These are phyloP conservation scores for Deakozyma indianensis DNA, from an alignment of 805 yeast species.

Conservation along the genomic window DNA sequence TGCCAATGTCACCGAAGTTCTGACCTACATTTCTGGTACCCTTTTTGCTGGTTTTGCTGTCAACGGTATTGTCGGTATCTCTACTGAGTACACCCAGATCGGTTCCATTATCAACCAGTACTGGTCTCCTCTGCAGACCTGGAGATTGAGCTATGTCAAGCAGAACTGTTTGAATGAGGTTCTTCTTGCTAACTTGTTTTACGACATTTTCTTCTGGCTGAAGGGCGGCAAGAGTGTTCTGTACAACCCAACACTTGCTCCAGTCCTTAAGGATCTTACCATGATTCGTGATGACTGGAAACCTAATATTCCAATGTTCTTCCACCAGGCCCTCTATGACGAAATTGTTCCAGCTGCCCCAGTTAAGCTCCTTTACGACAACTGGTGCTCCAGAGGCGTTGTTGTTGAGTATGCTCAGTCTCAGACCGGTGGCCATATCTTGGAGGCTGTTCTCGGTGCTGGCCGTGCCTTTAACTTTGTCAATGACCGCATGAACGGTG, in stretches of 20 bases:
- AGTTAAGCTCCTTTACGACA: slow-evolving; percentile 8
- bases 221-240: slow-evolving; percentile 9
- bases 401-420: slow-evolving; percentile 9
- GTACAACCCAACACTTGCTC: slow-evolving; percentile 5
- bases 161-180: slow-evolving; percentile 9
- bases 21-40: slow-evolving; percentile 9
- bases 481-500: background rate
- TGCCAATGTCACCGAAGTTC: slow-evolving; percentile 11
- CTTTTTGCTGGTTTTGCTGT: slow-evolving; percentile 14
- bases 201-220: slow-evolving; percentile 11
- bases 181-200: slow-evolving; percentile 6
- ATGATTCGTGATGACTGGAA: slow-evolving; percentile 12
- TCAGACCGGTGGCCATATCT: slow-evolving; percentile 4
- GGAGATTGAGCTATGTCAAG: slow-evolving; percentile 7
- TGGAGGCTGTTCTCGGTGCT: slow-evolving; percentile 4
- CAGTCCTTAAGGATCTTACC: slow-evolving; percentile 7
- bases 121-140: slow-evolving; percentile 6
- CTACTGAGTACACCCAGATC: slow-evolving; percentile 14
- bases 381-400: slow-evolving; percentile 13
- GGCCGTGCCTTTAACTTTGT: slow-evolving; percentile 4
- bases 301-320: slow-evolving; percentile 12
- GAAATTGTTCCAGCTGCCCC: slow-evolving; percentile 9
- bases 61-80: slow-evolving; percentile 16
- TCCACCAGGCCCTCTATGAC: slow-evolving; percentile 18
- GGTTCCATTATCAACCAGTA: slow-evolving; percentile 6